Base-by-base conservation (phyloP, 2,329 filamentous ascomycete genomes). In the Penicillium frequentans region DNA sequence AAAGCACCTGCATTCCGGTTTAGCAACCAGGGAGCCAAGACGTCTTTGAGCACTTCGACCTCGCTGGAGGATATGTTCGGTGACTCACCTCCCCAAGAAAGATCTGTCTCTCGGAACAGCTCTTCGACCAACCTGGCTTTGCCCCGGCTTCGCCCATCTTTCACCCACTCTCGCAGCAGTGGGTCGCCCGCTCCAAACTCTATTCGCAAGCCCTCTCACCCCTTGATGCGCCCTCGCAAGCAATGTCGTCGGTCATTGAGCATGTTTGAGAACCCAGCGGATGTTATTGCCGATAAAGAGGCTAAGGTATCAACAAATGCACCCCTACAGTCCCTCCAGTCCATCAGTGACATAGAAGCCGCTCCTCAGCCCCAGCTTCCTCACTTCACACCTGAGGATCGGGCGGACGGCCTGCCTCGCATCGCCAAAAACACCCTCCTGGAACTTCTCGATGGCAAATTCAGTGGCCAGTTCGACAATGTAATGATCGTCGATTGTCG, bases 181-280 rank as follows among this genome's bases (percentile, higher is more conserved):
- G 91, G 88, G 39, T 96, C 92, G 14, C 92, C 93, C 33, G 83
- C 89, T 60, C 82, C 82, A 57, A 81, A 79, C 58, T 89, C 93
- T 65, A 78, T 87, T 55, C 87, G 92, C 62, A 91, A 93, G 64
- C 83, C 79, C 69, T 89, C 84, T 49, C 92, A 87, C 73, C 89
- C 84, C 55, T 85, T 90, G 64, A 80, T 86, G 67, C 86, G 91
- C 60, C 90, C 90, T 45, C 86, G 93, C 64, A 96, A 96, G 71
- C 90, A 95, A 73, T 93, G 93, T 70, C 88, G 95, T 59, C 87
- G 95, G 64, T 96, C 93, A 24, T 79, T 97, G 70, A 98, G 95
- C 83, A 99, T 99, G 95, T 99, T 96, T 76, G 93, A 98, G 78
- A 87, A 90, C 72, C 90, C 93, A 3, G 90, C 86, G 64, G 95